Evolutionary conservation across 768 basidiomycete species (phyloP), one percentile per base, ranked within the genome.

Genomic region (Psilocybe azurescens): DNA sequence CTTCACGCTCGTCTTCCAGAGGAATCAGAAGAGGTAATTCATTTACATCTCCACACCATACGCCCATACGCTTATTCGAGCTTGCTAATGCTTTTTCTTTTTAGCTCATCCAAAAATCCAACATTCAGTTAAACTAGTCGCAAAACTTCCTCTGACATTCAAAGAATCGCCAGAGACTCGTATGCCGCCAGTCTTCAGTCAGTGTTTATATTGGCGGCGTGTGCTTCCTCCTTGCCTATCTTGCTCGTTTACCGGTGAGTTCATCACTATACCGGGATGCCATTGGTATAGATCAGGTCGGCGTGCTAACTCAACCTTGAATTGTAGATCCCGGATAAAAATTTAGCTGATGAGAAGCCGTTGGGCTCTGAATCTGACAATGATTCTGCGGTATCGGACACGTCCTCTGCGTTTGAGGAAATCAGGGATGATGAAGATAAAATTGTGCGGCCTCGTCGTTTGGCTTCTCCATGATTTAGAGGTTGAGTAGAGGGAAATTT

Each of bases 201-300:
- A 0, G 90, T 91, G 0, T 93, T 91, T 71, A 73, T 81, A 49
- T 79, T 89, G 56, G 86, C 88, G 0, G 85, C 88, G 0, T 72
- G 65, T 30, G 81, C 84, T 20, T 86, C 88, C 69, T 88, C 24
- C 63, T 86, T 2, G 88, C 88, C 2, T 90, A 86, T 72, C 46
- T 86, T 44, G 82, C 83, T n/a, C 84, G 89, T 5, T 69, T 89
- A 3, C 86, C 87, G 24, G 89, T 90, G 62, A 54, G 86, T 75
- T n/a, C n/a, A n/a, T n/a, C n/a, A n/a, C n/a, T 28, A 13, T 5
- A 48, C 28, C 8, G 5, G 46, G 38, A n/a, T 41, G 48, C n/a
- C 47, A 5, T 14, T 24, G 20, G 33, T 33, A 33, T n/a, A 1
- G 28, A 1, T 48, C 58, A 2, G 29, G 14, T 41, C 13, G 32